Base-by-base conservation (phyloP, 2,329 filamentous ascomycete species). In the Aspergillus chevalieri region DNA sequence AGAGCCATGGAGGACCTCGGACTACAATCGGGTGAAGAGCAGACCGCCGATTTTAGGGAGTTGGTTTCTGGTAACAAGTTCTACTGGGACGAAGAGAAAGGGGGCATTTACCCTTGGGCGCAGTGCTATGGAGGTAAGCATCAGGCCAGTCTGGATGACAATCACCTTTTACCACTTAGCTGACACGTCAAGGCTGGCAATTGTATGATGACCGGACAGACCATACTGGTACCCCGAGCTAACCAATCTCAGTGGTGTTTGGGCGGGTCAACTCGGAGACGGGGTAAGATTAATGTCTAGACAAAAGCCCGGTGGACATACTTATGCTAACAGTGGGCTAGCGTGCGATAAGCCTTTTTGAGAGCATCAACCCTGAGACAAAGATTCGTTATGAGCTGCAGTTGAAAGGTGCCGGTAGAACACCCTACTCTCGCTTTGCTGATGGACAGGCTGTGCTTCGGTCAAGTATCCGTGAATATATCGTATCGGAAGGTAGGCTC, bases 231-330 rank as follows among this genome's bases (percentile, higher is more conserved):
- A 5, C 19, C 8, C 15, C 41, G 24, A 51, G 49, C 58, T 66
- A 75, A 78, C 59, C 69, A 72, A 71, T 73, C 51, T 30, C 50
- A 75, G 71, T 65, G 93, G 93, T 5, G 83, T 87, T 57, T 98
- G 92, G 92, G 93, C 93, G 3, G 91, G 93, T 5, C 93, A 98
- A 69, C 81, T 98, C 1, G 93, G 93, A 39, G 93, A 98, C 65
- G 93, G 93, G 10, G 71, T 74, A 61, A 55, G 67, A 56, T 30
- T 47, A 30, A 3, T 44, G 22, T 28, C 15, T 17, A 17, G 17
- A 43, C 49, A 47, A 48, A 43, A 26, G n/a, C 21, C 30, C 19
- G 19, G 30, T 3, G 10, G 15, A 42, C 15, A 5, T 42, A 14
- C 6, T 38, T 43, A 9, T 26, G 56, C 30, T 47, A 22, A 57